A percentile compares a stretch with the other conserved stretches of the same genome.
phyloP scores from a whole-genome alignment of 352 stramenopile species.

The Globisporangium acanthophoron region DNA sequence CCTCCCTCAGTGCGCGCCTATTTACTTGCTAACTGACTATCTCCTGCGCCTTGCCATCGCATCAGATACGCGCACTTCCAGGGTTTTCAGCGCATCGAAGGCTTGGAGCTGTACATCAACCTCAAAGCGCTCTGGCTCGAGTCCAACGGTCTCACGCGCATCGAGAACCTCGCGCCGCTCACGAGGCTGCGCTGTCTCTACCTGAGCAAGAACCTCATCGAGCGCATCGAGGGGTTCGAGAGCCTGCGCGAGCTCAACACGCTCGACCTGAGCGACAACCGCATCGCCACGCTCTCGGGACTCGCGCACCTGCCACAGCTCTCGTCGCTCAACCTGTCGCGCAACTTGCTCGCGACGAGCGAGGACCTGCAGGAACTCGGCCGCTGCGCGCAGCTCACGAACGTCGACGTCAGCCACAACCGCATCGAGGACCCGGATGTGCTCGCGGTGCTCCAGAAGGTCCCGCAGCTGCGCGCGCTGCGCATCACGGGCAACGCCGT shows the following conservation, averaged over 20 bases:
- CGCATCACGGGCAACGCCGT: conserved; percentile 88
- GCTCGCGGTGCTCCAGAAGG: conserved; percentile 73
- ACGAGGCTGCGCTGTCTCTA: conserved; percentile 90
- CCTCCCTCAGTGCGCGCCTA: not conserved
- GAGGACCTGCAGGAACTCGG: conserved; percentile 73
- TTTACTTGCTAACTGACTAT: not conserved
- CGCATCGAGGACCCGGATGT: conserved; percentile 74
- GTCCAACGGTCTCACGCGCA: conserved; percentile 88
- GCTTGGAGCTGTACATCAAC: conserved; percentile 91
- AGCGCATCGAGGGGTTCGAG: conserved; percentile 64
- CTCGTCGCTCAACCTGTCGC: conserved; percentile 85
- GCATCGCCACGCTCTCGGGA: conserved; percentile 78
- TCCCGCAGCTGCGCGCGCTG: conserved; percentile 75
- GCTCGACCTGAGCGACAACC: conserved; percentile 91
- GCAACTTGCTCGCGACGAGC: conserved; percentile 82
- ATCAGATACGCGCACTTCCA: conserved; percentile 91
- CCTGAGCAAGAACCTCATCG: conserved; percentile 91
- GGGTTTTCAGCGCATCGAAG: conserved; percentile 92
- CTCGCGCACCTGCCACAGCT: conserved; percentile 72
- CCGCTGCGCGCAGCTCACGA: conserved; percentile 68
- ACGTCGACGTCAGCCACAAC: conserved; percentile 93
- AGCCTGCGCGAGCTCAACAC: conserved; percentile 79
- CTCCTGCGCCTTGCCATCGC: conserved; percentile 16
- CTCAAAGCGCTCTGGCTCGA: conserved; percentile 95
- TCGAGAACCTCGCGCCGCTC: conserved; percentile 76